phyloP scores from a whole-genome alignment of 441 rosid species.

The Jatropha multifida region DNA sequence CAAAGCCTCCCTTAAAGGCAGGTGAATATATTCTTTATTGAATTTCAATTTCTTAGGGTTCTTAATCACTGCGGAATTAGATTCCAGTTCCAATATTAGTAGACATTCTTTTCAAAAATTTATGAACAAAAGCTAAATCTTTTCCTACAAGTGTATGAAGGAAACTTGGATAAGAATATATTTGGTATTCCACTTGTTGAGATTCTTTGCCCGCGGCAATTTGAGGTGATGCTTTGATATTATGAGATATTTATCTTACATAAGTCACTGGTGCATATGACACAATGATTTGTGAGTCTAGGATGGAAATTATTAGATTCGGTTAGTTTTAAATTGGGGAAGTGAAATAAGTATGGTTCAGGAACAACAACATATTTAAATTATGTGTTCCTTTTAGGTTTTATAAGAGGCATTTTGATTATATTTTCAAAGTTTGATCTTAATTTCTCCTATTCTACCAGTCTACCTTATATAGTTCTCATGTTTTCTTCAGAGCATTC shows the following conservation, averaged over 20 bases:
- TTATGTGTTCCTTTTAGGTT: neutral
- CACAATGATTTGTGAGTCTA: neutral
- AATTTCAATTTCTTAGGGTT: neutral
- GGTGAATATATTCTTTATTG: neutral
- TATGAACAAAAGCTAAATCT: neutral
- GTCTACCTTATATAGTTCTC: neutral
- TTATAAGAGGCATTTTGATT: neutral
- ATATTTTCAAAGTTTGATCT: neutral
- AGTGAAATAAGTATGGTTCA: neutral
- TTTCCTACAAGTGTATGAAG: neutral
- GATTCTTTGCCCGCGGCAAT: neutral
- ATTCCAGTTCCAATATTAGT: neutral
- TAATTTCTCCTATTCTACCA: neutral
- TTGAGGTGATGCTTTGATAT: neutral
- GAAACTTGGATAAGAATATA: neutral
- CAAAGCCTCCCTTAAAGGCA: conserved; percentile 72
- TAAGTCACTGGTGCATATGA: neutral
- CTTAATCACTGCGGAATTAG: neutral
- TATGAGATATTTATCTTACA: neutral
- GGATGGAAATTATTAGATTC: neutral
- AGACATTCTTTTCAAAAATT: neutral
- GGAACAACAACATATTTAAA: neutral
- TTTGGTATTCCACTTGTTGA: neutral
- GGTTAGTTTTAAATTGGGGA: neutral
- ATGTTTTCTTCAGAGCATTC: neutral